Base-by-base conservation (phyloP, 176 grass and related monocot species). In the Hyparrhenia diplandra region DNA sequence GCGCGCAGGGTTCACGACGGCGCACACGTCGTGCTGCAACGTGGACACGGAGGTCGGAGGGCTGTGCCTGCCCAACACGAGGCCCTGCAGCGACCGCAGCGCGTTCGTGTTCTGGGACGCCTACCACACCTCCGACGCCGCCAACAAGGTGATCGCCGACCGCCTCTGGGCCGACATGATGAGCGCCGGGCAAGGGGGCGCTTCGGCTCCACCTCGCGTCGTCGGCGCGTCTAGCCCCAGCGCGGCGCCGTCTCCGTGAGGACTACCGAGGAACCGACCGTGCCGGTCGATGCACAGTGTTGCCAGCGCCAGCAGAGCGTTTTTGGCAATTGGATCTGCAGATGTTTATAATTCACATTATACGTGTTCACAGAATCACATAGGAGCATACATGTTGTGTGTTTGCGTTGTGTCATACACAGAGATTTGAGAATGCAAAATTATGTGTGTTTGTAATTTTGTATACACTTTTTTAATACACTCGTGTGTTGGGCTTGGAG, bases 21-120 rank as follows among this genome's bases (percentile, higher is more conserved):
- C 92, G 3, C 78, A 86, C 79, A 98, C 92, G 36, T 98, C 92
- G 59, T 98, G 95, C 82, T 98, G 96, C 90, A 87, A 91, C 57
- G 92, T 98, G 81, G 92, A 95, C 82, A 86, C 90, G 5, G 89
- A 85, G 20, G 71, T 95, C 5, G 92, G 90, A 0, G 96, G 96
- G 0, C 88, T 99, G 47, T 99, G 92, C 86, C 46, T 98, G 66
- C 92, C 96, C 42, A 94, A 89, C 27, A 85, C 90, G 10, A 75
- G 49, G 34, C 90, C 93, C 52, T 99, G 92, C 83, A 6, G 52
- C 59, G 78, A 95, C 85, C 96, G 96, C 67, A 84, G 78, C 55
- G 84, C 86, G 4, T 99, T 88, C 52, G 96, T 99, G 70, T 99
- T 99, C 85, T 95, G 96, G 96, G 96, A 95, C 45, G 96, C 92